These are phyloP conservation scores for Puccinia horiana DNA, from an alignment of 1,284 basidiomycete species.

Conservation along the genomic window DNA sequence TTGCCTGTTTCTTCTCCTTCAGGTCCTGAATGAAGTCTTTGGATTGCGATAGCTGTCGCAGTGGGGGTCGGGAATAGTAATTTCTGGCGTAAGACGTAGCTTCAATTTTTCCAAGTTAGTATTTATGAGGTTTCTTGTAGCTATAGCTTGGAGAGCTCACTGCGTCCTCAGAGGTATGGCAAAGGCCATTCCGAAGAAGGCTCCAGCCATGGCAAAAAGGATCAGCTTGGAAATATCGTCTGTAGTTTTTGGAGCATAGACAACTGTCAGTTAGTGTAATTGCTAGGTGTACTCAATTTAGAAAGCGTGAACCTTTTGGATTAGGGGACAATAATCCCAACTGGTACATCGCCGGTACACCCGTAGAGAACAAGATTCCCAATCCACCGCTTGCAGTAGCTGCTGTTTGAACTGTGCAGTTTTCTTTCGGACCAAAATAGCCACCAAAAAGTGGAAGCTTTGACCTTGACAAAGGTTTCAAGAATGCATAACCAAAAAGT, in stretches of 20 bases:
- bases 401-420: slow-evolving; percentile 66
- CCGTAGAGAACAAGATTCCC: slow-evolving; percentile 68
- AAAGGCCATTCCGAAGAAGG: slow-evolving; percentile 69
- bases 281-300: background rate
- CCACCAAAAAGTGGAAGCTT: slow-evolving; percentile 64
- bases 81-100: slow-evolving; percentile 70
- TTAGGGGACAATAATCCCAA: slow-evolving; percentile 63
- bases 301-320: slow-evolving; percentile 56
- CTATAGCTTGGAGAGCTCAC: background rate
- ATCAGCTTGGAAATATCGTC: slow-evolving; percentile 66
- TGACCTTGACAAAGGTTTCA: slow-evolving; percentile 66
- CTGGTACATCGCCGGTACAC: slow-evolving; percentile 70
- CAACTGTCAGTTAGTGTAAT: background rate
- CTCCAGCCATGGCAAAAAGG: slow-evolving; percentile 65
- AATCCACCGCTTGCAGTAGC: slow-evolving; percentile 66
- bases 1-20: slow-evolving; percentile 62
- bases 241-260: background rate
- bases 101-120: background rate
- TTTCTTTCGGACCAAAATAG: slow-evolving; percentile 70
- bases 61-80: slow-evolving; percentile 71
- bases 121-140: background rate
- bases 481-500: slow-evolving; percentile 69
- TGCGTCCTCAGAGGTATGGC: slow-evolving; percentile 69
- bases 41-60: slow-evolving; percentile 70
- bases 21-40: slow-evolving; percentile 67